These are phyloP conservation scores for Cucurbita ficifolia DNA, from an alignment of 306 rosid species.

Conservation along the genomic window DNA sequence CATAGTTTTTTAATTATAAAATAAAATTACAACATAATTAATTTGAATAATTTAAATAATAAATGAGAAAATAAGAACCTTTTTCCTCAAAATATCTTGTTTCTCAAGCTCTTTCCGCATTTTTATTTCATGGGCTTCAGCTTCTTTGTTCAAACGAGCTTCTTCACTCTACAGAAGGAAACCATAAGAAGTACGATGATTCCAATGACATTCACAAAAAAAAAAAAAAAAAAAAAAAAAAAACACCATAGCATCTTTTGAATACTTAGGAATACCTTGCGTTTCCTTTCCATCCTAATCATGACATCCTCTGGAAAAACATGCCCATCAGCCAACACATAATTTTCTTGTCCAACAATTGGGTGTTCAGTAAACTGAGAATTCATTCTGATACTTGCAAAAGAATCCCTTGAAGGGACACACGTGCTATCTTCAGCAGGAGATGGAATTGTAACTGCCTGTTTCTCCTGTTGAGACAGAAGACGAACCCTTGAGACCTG, in stretches of 20 bases:
- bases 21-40: not conserved
- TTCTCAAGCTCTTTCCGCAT: slow-evolving; percentile 85
- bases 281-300: slow-evolving; percentile 59
- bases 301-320: slow-evolving; percentile 26
- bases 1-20: not conserved
- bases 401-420: slow-evolving; percentile 39
- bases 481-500: slow-evolving; percentile 55
- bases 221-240: too few relatives aligned
- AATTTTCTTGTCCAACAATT: slow-evolving; percentile 41
- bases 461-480: slow-evolving; percentile 53
- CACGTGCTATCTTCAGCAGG: slow-evolving; percentile 41
- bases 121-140: slow-evolving; percentile 70
- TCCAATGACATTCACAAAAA: not conserved
- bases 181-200: slow-evolving; percentile 5
- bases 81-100: slow-evolving; percentile 77
- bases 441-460: slow-evolving; percentile 36
- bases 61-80: slow-evolving; percentile 33
- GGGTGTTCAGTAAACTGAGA: slow-evolving; percentile 45
- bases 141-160: slow-evolving; percentile 52
- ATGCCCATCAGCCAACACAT: slow-evolving; percentile 41
- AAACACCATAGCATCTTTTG: not conserved
- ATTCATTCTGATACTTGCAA: slow-evolving; percentile 28
- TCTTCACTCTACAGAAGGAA: slow-evolving; percentile 55
- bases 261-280: slow-evolving; percentile 46
- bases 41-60: not conserved